phyloP scores from a whole-genome alignment of 129 eudicot species.

The Kitagawia praeruptora region DNA sequence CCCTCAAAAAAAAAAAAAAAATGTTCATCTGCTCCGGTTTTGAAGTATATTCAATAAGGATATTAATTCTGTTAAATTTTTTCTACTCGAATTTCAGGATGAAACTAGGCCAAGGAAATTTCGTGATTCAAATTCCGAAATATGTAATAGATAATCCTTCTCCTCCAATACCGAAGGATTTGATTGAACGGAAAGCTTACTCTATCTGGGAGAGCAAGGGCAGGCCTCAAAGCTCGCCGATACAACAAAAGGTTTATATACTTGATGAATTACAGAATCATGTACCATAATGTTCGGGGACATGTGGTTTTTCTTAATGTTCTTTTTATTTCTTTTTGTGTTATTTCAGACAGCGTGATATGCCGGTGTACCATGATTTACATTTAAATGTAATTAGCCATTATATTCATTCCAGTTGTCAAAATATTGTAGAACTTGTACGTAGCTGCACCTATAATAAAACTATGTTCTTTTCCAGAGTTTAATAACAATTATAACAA shows the following conservation, averaged over 20 bases:
- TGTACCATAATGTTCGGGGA: too few species aligned
- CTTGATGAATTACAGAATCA: background rate
- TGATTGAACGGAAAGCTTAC: constrained; percentile 19
- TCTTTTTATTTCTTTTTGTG: too few species aligned
- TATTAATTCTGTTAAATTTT: background rate
- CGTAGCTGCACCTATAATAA: too few species aligned
- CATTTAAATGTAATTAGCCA: too few species aligned
- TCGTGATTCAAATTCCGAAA: constrained; percentile 32
- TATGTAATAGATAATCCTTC: constrained; percentile 15
- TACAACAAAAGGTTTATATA: constrained; percentile 17
- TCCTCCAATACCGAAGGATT: constrained; percentile 14
- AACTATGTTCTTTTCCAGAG: too few species aligned
- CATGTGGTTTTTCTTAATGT: too few species aligned
- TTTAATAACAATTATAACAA: too few species aligned
- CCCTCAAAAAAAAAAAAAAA: too few species aligned
- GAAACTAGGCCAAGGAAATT: constrained; percentile 39
- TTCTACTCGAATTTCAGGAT: constrained; percentile 25
- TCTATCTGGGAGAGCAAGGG: constrained; percentile 19
- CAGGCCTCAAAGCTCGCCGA: constrained; percentile 18
- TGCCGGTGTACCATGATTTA: too few species aligned
- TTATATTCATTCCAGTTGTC: too few species aligned
- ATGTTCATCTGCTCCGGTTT: background rate
- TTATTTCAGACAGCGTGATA: too few species aligned
- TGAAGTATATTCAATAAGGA: background rate
- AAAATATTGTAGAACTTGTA: too few species aligned